Conservation (phyloP, 2,329 filamentous ascomycete genomes). For the Sarocladium brachiariae region DNA sequence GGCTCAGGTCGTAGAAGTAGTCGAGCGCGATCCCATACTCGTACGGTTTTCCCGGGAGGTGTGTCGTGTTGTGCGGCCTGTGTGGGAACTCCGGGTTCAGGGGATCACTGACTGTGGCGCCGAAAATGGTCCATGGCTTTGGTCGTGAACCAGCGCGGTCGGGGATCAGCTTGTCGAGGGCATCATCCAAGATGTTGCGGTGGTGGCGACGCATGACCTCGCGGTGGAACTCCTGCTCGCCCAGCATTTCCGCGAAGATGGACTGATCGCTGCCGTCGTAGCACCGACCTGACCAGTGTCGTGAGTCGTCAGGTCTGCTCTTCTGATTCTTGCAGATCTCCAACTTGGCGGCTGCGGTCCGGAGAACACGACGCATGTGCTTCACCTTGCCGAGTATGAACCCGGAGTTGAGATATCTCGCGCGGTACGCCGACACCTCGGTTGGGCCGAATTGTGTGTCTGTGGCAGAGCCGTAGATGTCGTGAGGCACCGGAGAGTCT, state of each 20-base stretch:
- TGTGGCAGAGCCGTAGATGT: constrained; percentile 18
- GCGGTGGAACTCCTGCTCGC: constrained; percentile 23
- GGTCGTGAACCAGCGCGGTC: constrained; percentile 17
- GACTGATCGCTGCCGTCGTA: constrained; percentile 22
- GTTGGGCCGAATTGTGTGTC: constrained; percentile 17
- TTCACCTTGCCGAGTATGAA: constrained; percentile 21
- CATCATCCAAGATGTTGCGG: constrained; percentile 11
- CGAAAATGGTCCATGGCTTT: constrained; percentile 13
- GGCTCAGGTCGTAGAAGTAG: constrained; percentile 20
- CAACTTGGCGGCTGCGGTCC: constrained; percentile 18
- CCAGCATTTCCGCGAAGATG: constrained; percentile 23
- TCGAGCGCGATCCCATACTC: constrained; percentile 23
- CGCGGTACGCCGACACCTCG: constrained; percentile 15
- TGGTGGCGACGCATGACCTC: constrained; percentile 22
- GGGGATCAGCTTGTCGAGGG: constrained; percentile 16
- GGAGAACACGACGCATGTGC: constrained; percentile 17
- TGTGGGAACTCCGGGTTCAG: constrained; percentile 20
- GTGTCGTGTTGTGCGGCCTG: constrained; percentile 14
- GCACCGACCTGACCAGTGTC: constrained; percentile 14
- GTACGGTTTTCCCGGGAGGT: constrained; percentile 15
- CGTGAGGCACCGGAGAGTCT: constrained; percentile 19
- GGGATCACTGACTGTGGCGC: constrained; percentile 14
- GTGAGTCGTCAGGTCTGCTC: constrained; percentile 12
- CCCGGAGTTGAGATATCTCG: constrained; percentile 20
- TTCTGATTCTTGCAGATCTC: constrained; percentile 14